Evolutionary conservation across 2,329 filamentous ascomycete species (phyloP), one percentile per base, ranked within the genome.

Genomic region (Pleurostoma richardsiae): DNA sequence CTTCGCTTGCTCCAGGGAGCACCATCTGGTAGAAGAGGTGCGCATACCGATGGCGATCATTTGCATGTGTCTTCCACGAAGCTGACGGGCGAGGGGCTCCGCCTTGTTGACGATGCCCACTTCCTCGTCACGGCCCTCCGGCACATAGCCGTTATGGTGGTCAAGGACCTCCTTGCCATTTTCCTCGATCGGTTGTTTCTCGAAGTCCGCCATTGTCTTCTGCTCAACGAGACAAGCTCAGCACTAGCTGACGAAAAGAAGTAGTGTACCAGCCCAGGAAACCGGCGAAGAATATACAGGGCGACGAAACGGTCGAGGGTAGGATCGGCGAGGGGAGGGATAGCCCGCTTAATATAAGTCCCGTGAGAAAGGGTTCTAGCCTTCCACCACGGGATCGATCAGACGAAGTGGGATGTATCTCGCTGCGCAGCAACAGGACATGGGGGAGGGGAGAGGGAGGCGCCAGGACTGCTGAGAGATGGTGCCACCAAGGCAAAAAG

Each of bases 41-140:
- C 6, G 38, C 65, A 41, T 58, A 70, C 68, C 69, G 42, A 73
- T 67, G 49, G 70, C 69, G 54, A 73, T 72, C 69, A 73, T 72
- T 50, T 73, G 69, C 67, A 72, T 68, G 51, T 72, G 69, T 19
- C 69, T 63, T 46, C 58, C 54, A 50, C 59, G 60, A 27, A 72
- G 55, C 42, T 66, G 62, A 30, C 65, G 62, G 44, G 62, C 56
- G 44, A 71, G 61, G 39, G 58, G 52, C n/a, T 55, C 51, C 48
- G 53, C 51, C 54, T 64, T 61, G 56, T 60, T 53, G 47, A 68
- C 58, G 39, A 63, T 55, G 36, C 61, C 66, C 43, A 63, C 60
- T 53, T 66, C 68, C 51, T 68, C 59, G 53, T 70, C 67, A 33
- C 45, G 49, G 28, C 51, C 46, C 26, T 52, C 46, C 30, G 44